Conservation (phyloP, 768 basidiomycete species). For the Russula foetens region DNA sequence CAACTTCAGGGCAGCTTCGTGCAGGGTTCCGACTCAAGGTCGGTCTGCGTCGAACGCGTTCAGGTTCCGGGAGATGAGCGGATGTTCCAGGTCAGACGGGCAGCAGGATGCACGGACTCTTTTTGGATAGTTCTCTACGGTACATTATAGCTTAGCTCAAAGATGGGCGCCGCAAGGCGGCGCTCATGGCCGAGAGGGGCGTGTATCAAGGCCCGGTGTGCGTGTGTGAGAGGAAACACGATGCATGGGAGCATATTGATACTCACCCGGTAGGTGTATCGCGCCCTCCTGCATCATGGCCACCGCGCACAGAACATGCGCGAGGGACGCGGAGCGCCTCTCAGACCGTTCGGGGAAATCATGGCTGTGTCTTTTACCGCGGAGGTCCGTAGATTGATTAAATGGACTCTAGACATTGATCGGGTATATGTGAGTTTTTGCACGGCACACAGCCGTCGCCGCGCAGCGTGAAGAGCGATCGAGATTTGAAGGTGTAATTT, state of each 20-base stretch:
- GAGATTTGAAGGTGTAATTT: not conserved
- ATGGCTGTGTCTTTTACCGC: not conserved
- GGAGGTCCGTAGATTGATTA: not conserved
- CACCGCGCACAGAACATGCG: constrained; percentile 9
- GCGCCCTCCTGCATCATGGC: constrained; percentile 12
- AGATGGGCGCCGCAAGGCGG: not conserved
- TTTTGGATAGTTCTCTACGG: not conserved
- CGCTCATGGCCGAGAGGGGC: not conserved
- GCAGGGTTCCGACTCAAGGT: not conserved
- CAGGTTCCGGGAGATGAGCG: not conserved
- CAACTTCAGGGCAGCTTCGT: not conserved
- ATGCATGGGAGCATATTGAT: not conserved
- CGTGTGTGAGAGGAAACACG: not conserved
- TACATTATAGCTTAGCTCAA: not conserved
- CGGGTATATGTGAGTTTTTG: not conserved
- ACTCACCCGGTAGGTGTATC: not conserved
- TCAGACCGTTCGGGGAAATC: not conserved
- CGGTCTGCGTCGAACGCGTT: not conserved
- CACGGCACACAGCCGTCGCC: not conserved
- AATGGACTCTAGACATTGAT: not conserved
- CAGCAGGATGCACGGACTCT: not conserved
- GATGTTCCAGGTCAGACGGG: not conserved
- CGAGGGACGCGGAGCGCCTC: not conserved
- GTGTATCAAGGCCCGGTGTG: not conserved
- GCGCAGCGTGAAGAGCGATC: not conserved